These are phyloP conservation scores for Papiliotrema flavescens DNA, from an alignment of 1,284 basidiomycete genomes.

Conservation along the genomic window DNA sequence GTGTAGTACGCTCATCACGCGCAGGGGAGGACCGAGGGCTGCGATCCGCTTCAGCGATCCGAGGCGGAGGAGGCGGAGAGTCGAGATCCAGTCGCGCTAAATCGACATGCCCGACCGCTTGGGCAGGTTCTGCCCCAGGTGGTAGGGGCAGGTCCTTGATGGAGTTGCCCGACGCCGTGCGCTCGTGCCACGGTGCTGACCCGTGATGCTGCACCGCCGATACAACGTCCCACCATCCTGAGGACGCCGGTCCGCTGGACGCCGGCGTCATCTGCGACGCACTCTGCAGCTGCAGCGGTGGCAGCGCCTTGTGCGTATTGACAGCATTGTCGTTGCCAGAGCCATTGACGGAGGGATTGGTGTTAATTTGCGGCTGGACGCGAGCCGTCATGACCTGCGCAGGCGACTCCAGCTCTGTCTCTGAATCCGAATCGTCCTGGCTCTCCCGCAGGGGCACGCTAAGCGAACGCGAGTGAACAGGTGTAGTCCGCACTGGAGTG, in stretches of 20 bases:
- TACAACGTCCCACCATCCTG: conserved; percentile 40
- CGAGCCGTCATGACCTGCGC: neutral
- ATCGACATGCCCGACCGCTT: conserved; percentile 5
- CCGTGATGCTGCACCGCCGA: conserved; percentile 22
- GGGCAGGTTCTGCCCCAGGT: conserved; percentile 30
- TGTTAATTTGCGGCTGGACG: no score
- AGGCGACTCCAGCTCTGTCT: neutral
- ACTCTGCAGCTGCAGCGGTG: neutral
- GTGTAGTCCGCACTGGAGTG: neutral
- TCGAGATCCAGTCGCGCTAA: conserved; percentile 1
- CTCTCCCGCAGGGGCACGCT: neutral
- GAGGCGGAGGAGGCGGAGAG: neutral
- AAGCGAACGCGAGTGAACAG: neutral
- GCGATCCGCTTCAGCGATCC: no score
- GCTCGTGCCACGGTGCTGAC: conserved; percentile 18
- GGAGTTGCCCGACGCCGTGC: neutral
- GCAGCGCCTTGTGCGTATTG: neutral
- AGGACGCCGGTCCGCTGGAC: neutral
- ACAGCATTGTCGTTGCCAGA: neutral
- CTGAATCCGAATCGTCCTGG: neutral
- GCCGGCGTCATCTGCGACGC: neutral
- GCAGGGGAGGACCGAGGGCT: no score
- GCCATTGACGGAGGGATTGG: neutral
- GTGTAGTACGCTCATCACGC: no score
- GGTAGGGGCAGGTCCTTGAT: conserved; percentile 14